These are phyloP conservation scores for Nicotiana rustica DNA, from an alignment of 305 asterid genomes.

Conservation along the genomic window DNA sequence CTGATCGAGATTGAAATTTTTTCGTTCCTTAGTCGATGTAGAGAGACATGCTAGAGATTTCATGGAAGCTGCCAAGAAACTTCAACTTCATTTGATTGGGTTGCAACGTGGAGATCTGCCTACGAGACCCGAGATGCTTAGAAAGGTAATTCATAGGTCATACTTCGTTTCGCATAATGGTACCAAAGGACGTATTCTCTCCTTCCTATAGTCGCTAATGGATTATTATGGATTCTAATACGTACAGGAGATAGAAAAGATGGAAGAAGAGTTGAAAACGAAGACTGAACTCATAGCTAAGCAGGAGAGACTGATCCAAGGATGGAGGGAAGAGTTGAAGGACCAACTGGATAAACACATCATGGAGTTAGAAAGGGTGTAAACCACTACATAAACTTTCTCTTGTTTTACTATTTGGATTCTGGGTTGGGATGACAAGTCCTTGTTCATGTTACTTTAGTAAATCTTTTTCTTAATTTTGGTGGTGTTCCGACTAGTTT, in stretches of 20 bases:
- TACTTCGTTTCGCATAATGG: not conserved
- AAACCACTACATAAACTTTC: conserved; percentile 4
- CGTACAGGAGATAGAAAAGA: conserved; percentile 70
- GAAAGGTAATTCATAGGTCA: conserved; percentile 56
- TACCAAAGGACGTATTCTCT: not conserved
- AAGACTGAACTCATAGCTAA: conserved; percentile 68
- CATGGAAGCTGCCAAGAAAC: conserved; percentile 95
- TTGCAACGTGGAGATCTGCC: conserved; percentile 89
- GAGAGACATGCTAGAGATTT: conserved; percentile 97
- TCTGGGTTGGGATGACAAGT: not conserved
- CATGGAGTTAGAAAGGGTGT: conserved; percentile 79
- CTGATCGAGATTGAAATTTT: conserved; percentile 24
- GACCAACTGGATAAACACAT: conserved; percentile 78
- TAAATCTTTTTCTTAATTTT: too few species aligned
- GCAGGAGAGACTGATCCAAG: conserved; percentile 69
- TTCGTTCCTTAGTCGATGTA: conserved; percentile 75
- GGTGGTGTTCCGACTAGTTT: too few species aligned
- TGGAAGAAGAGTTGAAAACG: conserved; percentile 84
- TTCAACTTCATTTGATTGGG: conserved; percentile 80
- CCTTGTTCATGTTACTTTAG: too few species aligned
- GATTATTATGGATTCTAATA: not conserved
- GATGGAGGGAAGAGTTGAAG: conserved; percentile 74
- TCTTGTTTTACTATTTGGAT: not conserved
- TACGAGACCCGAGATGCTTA: conserved; percentile 67
- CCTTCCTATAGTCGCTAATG: not conserved